Percentiles rank a stretch among this genome's conserved stretches.
These are phyloP conservation scores for Dovyalis caffra DNA, from an alignment of 345 rosid species.

Conservation along the genomic window DNA sequence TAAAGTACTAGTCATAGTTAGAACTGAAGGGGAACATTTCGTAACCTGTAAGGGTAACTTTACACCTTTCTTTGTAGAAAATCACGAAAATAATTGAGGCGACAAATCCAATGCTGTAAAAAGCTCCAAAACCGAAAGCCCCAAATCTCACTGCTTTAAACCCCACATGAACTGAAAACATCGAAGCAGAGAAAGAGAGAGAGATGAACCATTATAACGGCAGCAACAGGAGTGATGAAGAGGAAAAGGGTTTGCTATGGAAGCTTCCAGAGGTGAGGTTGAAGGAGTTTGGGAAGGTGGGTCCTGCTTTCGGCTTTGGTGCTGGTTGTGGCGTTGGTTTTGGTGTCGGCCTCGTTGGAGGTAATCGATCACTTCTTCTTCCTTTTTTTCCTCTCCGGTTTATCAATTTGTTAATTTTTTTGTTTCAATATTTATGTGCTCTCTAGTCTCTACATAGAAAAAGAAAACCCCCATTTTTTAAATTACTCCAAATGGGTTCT, in stretches of 20 bases:
- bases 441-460: not conserved
- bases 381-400: not conserved
- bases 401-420: not conserved
- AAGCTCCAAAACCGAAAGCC: too few species aligned
- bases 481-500: not conserved
- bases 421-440: not conserved
- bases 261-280: constrained; percentile 67
- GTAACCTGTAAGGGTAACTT: too few species aligned
- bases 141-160: too few species aligned
- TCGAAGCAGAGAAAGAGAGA: not conserved
- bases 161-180: not conserved
- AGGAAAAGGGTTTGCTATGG: constrained; percentile 60
- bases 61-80: too few species aligned
- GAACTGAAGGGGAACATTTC: too few species aligned
- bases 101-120: too few species aligned
- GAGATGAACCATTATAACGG: constrained; percentile 18
- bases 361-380: constrained; percentile 24
- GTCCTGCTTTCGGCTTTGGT: constrained; percentile 84
- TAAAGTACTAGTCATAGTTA: too few species aligned
- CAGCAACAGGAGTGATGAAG: constrained; percentile 17
- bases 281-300: constrained; percentile 65
- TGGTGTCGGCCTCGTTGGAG: constrained; percentile 81
- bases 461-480: not conserved
- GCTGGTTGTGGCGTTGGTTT: constrained; percentile 84
- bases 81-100: too few species aligned